Evolutionary conservation across 192 early-diverging fungal genomes (phyloP), one percentile per base, ranked within the genome.

Genomic region (Coemansia sp.): DNA sequence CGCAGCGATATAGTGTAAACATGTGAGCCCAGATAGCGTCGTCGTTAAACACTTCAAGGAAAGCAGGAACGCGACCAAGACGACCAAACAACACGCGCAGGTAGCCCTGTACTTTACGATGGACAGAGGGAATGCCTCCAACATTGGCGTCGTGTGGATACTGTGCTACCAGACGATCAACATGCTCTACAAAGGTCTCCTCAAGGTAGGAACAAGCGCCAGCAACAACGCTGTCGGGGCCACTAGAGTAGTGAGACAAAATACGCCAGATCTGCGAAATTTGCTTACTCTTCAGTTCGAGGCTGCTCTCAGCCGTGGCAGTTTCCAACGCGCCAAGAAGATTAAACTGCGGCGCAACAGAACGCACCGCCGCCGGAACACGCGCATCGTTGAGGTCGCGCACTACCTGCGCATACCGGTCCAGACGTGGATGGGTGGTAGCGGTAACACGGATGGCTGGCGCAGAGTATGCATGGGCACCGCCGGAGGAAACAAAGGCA

Each of bases 21-120:
- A 98, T 82, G 67, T 94, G 89, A 0, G 91, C 92, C 96, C 97
- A 99, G 40, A 93, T 84, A 0, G 96, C 88, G 53, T 86, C 69
- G 44, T 83, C 83, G 60, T 89, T 74, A 48, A 77, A 83, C 12
- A 72, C 69, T 69, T 83, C 75, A 1, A 83, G 61, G 67, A 39
- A 83, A 65, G 62, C 63, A 22, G 69, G 70, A 55, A 72, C 73
- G 66, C 85, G 85, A 44, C 71, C 85, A 32, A 89, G 78, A 43
- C 86, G 85, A 22, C 77, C 74, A 68, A 90, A 93, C 51, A 84
- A 87, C 44, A 95, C 65, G 19, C 89, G 82, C 51, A 99, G 70
- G 64, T 84, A 93, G 5, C 91, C 90, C 20, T 87, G 76, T 25
- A 97, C 79, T 48, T 86, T 89, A 56, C 85, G 84, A 55, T 87